Evolutionary conservation across 192 early-diverging fungal species (phyloP), one percentile per base, ranked within the genome.

Genomic region (Rhizoclosmatium sp.): DNA sequence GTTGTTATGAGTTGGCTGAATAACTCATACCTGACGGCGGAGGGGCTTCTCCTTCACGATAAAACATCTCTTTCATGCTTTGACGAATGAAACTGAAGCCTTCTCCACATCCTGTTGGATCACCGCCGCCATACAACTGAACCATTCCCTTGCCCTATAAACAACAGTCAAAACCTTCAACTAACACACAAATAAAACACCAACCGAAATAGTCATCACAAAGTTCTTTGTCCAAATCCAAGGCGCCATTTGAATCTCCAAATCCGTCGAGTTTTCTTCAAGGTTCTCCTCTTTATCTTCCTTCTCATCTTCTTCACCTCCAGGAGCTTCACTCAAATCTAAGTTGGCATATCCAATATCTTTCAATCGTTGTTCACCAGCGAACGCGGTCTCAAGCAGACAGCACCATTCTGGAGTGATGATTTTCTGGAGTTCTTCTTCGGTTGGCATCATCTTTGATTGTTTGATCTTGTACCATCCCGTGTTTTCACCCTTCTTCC

Each of bases 81-180:
- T 94, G 94, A 42, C 96, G 91, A 76, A 99, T 95, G 83, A 97
- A 99, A 87, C 97, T 98, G 78, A 99, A 98, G 7, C 96, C 98
- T 78, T 98, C 97, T 60, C 95, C 96, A 58, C 89, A 83, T 10
- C 96, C 98, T 0, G 97, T 97, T 4, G 98, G 98, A 84, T 99
- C 98, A 66, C 96, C 98, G n/a, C 93, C 93, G 21, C 98, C 98
- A 78, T 94, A 93, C 9, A 99, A 89, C 85, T 97, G 92, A 61
- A 98, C 85, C 95, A 97, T 96, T 10, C 94, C 95, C 81, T 99
- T 99, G 59, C 94, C 94, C 81, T 89, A 54, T 23, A 31, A 39
- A 58, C 39, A n/a, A 58, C 31, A 59, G 67, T 47, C 47, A 71
- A 59, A 45, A 69, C 21, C 39, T 51, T 39, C 58, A 78, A 61